Base-by-base conservation (phyloP, 768 basidiomycete genomes). In the Boletales sp. region DNA sequence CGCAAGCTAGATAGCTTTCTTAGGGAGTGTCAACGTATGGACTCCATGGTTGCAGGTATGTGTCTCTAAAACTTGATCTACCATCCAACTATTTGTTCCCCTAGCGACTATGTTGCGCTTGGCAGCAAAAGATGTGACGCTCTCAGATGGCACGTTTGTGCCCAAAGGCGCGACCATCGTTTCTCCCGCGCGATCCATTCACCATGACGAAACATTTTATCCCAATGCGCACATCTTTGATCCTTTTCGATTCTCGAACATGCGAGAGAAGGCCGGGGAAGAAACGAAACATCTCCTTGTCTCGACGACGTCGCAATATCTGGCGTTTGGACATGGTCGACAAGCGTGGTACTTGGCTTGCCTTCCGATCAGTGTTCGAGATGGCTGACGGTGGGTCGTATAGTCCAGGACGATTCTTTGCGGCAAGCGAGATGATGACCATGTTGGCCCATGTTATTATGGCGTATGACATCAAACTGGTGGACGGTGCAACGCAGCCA, bases 201-300 rank as follows among this genome's bases (percentile, higher is more conserved):
- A 70, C 37, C 30, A 13, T 4, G 61, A 65, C 21, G 39, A 47
- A 1, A 17, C 34, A 8, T 1, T 51, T 10, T 75, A 77, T 45
- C 51, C 66, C 4, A 63, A 72, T 32, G 58, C 76, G 0, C n/a
- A 62, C 1, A 51, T 45, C 7, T 77, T 83, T 48, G 70, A 80
- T 19, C 74, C 74, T 0, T 79, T 77, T 62, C 76, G 81, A 9
- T 82, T 79, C 55, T 63, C 69, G 0, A 58, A 69, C 12, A 63
- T 71, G 54, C 55, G 65, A 40, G 64, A 73, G 15, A 54, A 48
- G 32, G 58, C 66, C 2, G 69, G 56, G 2, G 72, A 74, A 18
- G 52, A 45, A 11, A 51, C 43, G 2, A 72, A 67, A 51, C 60
- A 73, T 40, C 70, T 69, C 43, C 66, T 71, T 38, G 65, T 66